Evolutionary conservation across 108 stramenopile genomes (phyloP), one percentile per base, ranked within the genome.

Genomic region (Cyclotella choctawhatcheeana): DNA sequence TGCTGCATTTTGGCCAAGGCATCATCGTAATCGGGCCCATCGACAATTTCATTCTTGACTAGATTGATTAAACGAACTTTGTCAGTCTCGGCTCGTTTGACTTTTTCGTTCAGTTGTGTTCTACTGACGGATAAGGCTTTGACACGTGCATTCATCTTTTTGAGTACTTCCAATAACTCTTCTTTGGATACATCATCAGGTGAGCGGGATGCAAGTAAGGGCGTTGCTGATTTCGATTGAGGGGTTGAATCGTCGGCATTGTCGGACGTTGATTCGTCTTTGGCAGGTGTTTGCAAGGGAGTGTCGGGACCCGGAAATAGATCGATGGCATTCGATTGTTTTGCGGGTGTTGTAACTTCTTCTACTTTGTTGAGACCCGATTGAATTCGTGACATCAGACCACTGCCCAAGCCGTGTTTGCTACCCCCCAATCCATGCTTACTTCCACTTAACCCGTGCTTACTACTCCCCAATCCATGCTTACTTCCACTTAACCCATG

Each of bases 61-160:
- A 90, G 64, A 10, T 55, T 44, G 37, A 89, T 27, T 43, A 93
- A 61, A 37, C 89, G 64, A 18, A 77, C 66, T 2, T 88, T 82
- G 21, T 86, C 82, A 32, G 56, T 52, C 68, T 95, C 85, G 21
- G 81, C 64, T 20, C 43, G 40, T 74, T 92, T 86, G 22, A 84
- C 65, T 48, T 87, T 74, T 30, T 86, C 84, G 13, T 76, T 67
- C 31, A 95, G 58, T 81, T 90, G 89, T 2, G 68, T 63, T 8
- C 88, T 76, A 13, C 81, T 48, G 1, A 56, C 63, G 32, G 81
- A 67, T 13, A 91, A 45, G 7, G 90, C 88, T 70, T 92, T 95
- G 75, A 95, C 84, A 47, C 89, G 82, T 65, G 89, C 84, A 79
- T 89, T 91, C 88, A 92, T 89, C 51, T 92, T 92, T 59, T 81